Conservation (phyloP, 2,329 filamentous ascomycete species). For the Aspergillus felis region DNA sequence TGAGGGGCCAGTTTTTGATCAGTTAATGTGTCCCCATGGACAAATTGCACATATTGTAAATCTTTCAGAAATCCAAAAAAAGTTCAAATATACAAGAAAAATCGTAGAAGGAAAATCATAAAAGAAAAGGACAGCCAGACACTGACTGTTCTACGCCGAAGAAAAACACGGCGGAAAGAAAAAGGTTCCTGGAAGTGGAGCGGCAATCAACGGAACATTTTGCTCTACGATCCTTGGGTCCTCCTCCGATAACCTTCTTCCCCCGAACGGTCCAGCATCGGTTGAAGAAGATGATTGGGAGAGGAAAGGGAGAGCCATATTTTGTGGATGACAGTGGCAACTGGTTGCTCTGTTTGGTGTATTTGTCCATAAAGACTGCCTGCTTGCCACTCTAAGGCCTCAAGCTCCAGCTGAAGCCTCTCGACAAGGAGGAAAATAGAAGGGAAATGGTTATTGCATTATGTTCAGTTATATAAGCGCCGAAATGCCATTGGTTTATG, state of each 20-base stretch:
- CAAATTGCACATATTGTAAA: neutral
- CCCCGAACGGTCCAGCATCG: neutral
- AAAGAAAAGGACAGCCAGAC: neutral
- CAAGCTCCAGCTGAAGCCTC: too few relatives aligned
- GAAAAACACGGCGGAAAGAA: neutral
- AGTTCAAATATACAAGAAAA: neutral
- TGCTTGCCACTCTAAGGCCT: neutral
- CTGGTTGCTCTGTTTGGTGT: neutral
- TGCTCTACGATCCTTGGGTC: neutral
- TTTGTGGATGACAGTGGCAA: neutral
- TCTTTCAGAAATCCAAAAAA: neutral
- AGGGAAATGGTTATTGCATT: neutral
- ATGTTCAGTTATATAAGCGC: neutral
- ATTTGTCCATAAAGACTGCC: neutral
- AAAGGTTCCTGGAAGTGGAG: conserved; percentile 1
- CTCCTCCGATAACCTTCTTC: neutral
- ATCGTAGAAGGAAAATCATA: neutral
- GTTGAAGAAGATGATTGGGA: neutral
- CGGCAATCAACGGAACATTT: conserved; percentile 10
- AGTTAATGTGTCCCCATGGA: neutral
- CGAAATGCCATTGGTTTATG: neutral
- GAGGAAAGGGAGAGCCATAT: neutral
- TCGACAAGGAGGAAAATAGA: too few relatives aligned
- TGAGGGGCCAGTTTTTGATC: neutral
- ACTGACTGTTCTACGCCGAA: neutral